Evolutionary conservation across 768 basidiomycete genomes (phyloP).

Genomic region (Pleurotus cornucopiae): DNA sequence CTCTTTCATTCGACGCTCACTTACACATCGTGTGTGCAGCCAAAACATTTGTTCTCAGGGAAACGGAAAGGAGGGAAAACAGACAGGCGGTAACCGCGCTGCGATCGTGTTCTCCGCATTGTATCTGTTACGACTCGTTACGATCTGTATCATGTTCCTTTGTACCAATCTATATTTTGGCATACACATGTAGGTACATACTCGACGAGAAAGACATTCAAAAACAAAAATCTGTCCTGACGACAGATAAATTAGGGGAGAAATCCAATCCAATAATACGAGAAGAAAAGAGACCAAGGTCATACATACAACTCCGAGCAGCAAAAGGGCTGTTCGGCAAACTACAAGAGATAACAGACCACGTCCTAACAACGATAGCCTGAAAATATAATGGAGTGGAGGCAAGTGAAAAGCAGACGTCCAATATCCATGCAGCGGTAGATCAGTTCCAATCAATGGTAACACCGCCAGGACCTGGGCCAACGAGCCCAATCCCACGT

Average conservation of each 20-base stretch:
- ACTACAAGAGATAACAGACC: background rate
- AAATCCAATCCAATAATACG: no score
- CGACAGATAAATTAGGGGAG: slow-evolving; percentile 6
- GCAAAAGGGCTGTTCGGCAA: no score
- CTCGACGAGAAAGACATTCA: background rate
- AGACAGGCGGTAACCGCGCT: slow-evolving; percentile 51
- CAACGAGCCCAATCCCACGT: slow-evolving; percentile 69
- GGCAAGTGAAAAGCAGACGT: background rate
- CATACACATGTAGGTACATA: background rate
- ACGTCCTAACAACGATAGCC: background rate
- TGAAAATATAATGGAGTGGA: background rate
- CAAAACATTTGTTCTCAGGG: slow-evolving; percentile 82
- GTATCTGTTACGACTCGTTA: no score
- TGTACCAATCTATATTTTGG: no score
- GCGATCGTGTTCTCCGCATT: background rate
- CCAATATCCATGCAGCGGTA: background rate
- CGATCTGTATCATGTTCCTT: no score
- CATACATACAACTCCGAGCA: no score
- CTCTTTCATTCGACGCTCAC: slow-evolving; percentile 2
- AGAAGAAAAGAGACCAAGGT: no score
- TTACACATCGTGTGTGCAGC: slow-evolving; percentile 37
- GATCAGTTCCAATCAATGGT: slow-evolving; percentile 80
- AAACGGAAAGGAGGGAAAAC: slow-evolving; percentile 87
- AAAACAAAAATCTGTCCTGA: background rate
- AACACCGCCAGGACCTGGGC: slow-evolving; percentile 61